These are phyloP conservation scores for Russula compacta DNA, from an alignment of 768 basidiomycete genomes.

Conservation along the genomic window DNA sequence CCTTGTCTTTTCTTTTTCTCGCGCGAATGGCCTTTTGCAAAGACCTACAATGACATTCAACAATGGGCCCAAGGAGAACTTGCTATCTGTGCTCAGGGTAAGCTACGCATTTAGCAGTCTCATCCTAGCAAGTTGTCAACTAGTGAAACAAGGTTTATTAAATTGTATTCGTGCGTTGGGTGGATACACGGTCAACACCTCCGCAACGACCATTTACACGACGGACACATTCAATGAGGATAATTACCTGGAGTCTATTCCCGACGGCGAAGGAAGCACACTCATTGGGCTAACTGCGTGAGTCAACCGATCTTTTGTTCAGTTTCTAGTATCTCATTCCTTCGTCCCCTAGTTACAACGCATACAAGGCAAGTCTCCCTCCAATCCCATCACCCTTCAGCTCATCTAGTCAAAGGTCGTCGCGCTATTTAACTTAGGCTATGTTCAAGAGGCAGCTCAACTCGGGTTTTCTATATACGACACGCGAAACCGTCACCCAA, in stretches of 20 bases:
- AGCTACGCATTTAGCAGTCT: slow-evolving; percentile 10
- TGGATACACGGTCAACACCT: slow-evolving; percentile 45
- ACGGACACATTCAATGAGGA: slow-evolving; percentile 50
- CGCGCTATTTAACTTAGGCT: slow-evolving; percentile 55
- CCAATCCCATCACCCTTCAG: not conserved
- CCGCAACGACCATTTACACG: slow-evolving; percentile 47
- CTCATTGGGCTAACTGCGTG: slow-evolving; percentile 54
- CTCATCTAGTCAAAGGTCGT: slow-evolving; percentile 37
- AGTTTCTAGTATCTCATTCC: not conserved
- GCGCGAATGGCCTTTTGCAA: not conserved
- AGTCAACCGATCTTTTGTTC: slow-evolving; percentile 16
- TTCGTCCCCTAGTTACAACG: slow-evolving; percentile 43
- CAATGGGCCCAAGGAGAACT: slow-evolving; percentile 48
- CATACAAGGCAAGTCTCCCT: slow-evolving; percentile 44
- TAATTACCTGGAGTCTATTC: slow-evolving; percentile 40
- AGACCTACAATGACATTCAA: slow-evolving; percentile 50
- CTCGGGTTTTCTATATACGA: slow-evolving; percentile 57
- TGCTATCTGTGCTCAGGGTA: slow-evolving; percentile 46
- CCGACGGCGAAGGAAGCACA: slow-evolving; percentile 37
- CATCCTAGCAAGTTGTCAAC: not conserved
- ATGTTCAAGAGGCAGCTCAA: slow-evolving; percentile 45
- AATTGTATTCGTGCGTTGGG: slow-evolving; percentile 58
- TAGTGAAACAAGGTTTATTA: slow-evolving; percentile 35
- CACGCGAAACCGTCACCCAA: slow-evolving; percentile 51
- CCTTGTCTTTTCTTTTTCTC: not conserved